phyloP scores from a whole-genome alignment of 2,329 filamentous ascomycete species.

The Rhinocladiella similis region DNA sequence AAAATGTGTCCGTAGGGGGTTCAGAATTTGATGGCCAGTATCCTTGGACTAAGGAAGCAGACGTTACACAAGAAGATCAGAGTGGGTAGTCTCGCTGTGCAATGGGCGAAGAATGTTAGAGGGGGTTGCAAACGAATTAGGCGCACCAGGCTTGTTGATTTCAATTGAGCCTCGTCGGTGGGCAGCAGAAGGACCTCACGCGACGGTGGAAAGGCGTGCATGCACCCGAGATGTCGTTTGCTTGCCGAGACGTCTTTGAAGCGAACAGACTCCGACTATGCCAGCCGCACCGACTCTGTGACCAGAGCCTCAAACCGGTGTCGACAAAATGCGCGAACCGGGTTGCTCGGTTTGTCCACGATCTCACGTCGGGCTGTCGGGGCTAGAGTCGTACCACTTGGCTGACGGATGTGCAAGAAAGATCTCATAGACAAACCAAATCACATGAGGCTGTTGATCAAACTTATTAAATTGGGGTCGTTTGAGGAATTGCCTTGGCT shows the following conservation, averaged over 20 bases:
- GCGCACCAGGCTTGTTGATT: too few species aligned
- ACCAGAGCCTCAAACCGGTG: background rate
- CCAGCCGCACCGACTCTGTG: background rate
- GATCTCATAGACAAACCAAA: background rate
- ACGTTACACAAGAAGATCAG: too few species aligned
- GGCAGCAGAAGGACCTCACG: too few species aligned
- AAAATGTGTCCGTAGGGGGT: background rate
- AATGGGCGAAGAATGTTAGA: too few species aligned
- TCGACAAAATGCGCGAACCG: background rate
- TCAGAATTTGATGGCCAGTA: too few species aligned
- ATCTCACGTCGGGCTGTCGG: too few species aligned
- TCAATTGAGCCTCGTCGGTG: too few species aligned
- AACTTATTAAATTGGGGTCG: background rate
- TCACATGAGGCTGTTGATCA: background rate
- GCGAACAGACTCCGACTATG: background rate
- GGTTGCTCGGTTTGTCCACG: too few species aligned
- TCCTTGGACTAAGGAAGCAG: too few species aligned
- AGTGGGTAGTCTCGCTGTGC: too few species aligned
- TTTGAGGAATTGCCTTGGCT: background rate
- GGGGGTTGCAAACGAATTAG: too few species aligned
- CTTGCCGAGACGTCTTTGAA: background rate
- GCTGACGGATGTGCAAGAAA: background rate
- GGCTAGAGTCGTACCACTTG: background rate
- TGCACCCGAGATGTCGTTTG: background rate
- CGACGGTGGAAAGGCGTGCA: too few species aligned